A percentile compares a stretch with the other conserved stretches of the same genome.
These are phyloP conservation scores for Pythium guiyangense DNA, from an alignment of 352 stramenopile species.

Conservation along the genomic window DNA sequence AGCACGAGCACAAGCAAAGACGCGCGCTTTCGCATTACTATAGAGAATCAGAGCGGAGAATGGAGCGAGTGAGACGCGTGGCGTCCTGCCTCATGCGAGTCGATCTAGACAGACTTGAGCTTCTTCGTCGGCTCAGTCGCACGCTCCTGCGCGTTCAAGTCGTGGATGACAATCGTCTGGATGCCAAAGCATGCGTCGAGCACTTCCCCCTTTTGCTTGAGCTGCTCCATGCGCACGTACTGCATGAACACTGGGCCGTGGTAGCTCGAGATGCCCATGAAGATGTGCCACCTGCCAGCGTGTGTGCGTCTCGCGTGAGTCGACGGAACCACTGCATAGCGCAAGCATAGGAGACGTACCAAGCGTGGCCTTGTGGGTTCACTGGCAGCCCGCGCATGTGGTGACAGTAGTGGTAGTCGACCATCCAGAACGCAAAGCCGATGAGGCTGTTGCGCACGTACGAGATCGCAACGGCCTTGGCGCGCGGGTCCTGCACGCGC, in stretches of 20 bases:
- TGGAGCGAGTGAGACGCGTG: neutral
- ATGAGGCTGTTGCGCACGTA: slow-evolving; percentile 61
- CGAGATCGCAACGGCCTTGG: slow-evolving; percentile 48
- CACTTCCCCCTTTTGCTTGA: slow-evolving; percentile 58
- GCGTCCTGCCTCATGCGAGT: too few species aligned
- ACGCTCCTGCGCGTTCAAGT: slow-evolving; percentile 2
- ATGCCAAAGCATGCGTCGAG: slow-evolving; percentile 49
- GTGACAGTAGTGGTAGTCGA: slow-evolving; percentile 82
- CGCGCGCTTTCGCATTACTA: too few species aligned
- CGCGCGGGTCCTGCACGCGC: slow-evolving; percentile 46
- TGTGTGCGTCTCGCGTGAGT: neutral
- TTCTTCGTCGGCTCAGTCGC: neutral
- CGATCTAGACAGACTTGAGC: slow-evolving; percentile 10
- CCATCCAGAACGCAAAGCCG: slow-evolving; percentile 63
- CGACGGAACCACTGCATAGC: neutral
- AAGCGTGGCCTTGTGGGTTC: slow-evolving; percentile 79
- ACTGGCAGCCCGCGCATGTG: slow-evolving; percentile 45
- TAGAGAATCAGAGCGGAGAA: too few species aligned
- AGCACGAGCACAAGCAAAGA: neutral
- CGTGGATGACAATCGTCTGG: slow-evolving; percentile 58
- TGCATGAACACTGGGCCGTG: slow-evolving; percentile 84
- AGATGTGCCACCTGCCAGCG: slow-evolving; percentile 65
- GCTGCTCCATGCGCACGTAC: slow-evolving; percentile 77
- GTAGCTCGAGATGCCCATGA: slow-evolving; percentile 78
- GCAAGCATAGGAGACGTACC: slow-evolving; percentile 21